Conservation (phyloP, 768 basidiomycete genomes). For the Boletus bicolor region DNA sequence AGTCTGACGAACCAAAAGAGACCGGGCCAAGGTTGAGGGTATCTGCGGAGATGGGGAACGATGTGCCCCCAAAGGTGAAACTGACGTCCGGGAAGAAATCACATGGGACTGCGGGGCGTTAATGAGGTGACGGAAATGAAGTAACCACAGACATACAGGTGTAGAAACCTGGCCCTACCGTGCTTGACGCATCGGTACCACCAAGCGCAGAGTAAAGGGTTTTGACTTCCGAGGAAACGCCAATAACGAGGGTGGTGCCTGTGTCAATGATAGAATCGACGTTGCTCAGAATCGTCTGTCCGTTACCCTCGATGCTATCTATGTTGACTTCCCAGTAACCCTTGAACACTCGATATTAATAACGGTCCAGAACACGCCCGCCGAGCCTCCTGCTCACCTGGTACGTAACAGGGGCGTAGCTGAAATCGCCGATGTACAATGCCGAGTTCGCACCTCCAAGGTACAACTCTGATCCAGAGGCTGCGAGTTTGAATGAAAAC, state of each 20-base stretch:
- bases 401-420: constrained; percentile 22
- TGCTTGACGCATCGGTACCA: constrained; percentile 20
- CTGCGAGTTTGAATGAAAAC: constrained; percentile 49
- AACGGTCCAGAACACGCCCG: no score
- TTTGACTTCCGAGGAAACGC: constrained; percentile 5
- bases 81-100: constrained; percentile 22
- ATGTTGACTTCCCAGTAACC: constrained; percentile 21
- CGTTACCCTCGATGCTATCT: constrained; percentile 2
- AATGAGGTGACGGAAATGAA: background rate
- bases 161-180: constrained; percentile 31
- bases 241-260: constrained; percentile 20
- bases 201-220: constrained; percentile 23
- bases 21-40: constrained; percentile 39
- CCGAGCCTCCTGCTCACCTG: background rate
- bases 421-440: constrained; percentile 45
- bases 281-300: background rate
- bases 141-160: constrained; percentile 24
- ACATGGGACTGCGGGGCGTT: constrained; percentile 27
- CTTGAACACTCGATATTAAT: constrained; percentile 1
- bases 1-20: constrained; percentile 18
- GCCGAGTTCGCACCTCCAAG: constrained; percentile 48
- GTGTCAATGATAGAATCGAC: constrained; percentile 19
- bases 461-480: constrained; percentile 42
- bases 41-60: constrained; percentile 30
- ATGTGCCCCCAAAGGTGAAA: constrained; percentile 37